Conservation (phyloP, 2,329 filamentous ascomycete species). For the Trichoderma sp. region DNA sequence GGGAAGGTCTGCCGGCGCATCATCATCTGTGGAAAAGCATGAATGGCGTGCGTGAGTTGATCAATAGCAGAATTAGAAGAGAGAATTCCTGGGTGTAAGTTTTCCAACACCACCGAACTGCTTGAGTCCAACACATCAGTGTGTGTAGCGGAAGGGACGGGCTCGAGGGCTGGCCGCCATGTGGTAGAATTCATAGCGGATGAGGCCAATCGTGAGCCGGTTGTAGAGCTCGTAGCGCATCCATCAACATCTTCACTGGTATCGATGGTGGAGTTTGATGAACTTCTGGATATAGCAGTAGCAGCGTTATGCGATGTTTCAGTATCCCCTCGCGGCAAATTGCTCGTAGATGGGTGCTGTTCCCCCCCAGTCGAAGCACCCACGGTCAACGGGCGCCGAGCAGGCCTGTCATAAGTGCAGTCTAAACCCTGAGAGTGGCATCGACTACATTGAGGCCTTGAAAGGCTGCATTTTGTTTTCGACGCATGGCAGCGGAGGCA, state of each 20-base stretch:
- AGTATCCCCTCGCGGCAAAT: not conserved
- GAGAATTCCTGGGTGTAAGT: not conserved
- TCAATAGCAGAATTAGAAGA: not conserved
- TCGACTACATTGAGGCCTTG: not conserved
- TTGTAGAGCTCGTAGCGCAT: not conserved
- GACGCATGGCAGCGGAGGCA: not conserved
- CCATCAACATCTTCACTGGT: not conserved
- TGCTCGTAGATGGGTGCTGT: not conserved
- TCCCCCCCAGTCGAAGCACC: not conserved
- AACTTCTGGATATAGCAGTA: not conserved
- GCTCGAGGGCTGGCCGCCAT: not conserved
- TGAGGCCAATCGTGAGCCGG: too few relatives aligned
- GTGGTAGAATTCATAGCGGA: not conserved
- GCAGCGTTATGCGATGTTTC: not conserved
- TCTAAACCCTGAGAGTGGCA: not conserved
- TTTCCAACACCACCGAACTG: not conserved
- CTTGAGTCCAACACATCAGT: not conserved
- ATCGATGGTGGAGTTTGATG: not conserved
- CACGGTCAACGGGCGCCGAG: not conserved
- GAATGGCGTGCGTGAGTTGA: not conserved
- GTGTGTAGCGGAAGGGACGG: not conserved
- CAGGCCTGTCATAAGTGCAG: not conserved
- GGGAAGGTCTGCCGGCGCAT: not conserved
- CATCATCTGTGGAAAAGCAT: conserved; percentile 8
- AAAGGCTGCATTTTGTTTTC: not conserved